Base-by-base conservation (phyloP, 2,329 filamentous ascomycete genomes). In the Botrytis elliptica region DNA sequence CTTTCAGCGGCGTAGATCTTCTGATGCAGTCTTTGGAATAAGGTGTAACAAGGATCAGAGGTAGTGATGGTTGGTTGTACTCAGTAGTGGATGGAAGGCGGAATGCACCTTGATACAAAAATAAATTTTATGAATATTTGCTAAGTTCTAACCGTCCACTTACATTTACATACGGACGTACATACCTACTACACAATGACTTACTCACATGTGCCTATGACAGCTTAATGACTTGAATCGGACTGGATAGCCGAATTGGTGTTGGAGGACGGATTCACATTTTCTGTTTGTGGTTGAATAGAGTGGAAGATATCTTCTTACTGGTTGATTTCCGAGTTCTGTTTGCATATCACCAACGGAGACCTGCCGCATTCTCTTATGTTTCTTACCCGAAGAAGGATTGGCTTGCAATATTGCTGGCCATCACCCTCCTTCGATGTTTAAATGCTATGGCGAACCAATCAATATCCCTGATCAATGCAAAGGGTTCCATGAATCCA, bases 71-170 rank as follows among this genome's bases (percentile, higher is more conserved):
- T 57, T 57, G 52, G 52, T 18, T 55, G 38, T 46, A 60, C 22
- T 46, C 38, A 25, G 64, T 52, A 66, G 33, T 46, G 29, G 40
- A 33, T 20, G 38, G 52, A 25, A 49, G 57, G 22, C 16, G 49
- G 20, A 60, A 73, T 73, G 71, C 71, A 69, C 42, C n/a, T 62
- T 63, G 52, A 52, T 73, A 64, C 57, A 69, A 73, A 73, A 73
- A 73, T 73, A 72, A 60, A 52, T 18, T 22, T 14, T 52, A 22
- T 33, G 44, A 71, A 52, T 36, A 46, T 42, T 22, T 42, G 52
- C 33, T 42, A 52, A 55, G 49, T 55, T 55, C 49, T 55, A 70
- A 71, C 36, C 42, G 10, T 57, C 33, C 66, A 59, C 10, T 67
- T 12, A 44, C 40, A 64, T 64, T n/a, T 18, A 33, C 16, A 42